phyloP scores from a whole-genome alignment of 192 early-diverging fungal genomes.

The Coemansia sp. region DNA sequence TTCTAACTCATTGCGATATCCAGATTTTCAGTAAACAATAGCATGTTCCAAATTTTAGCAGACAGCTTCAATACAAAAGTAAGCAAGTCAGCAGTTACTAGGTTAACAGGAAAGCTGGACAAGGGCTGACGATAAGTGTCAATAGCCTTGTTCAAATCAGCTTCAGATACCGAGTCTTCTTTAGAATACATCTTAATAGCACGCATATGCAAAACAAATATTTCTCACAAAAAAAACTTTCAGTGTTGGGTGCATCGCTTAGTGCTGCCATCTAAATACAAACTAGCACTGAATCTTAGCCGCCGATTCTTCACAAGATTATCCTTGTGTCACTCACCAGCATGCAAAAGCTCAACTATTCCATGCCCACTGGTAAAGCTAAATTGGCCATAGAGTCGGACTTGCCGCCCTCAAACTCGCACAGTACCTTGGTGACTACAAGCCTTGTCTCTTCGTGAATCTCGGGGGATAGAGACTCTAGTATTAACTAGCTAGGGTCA shows the following conservation, averaged over 20 bases:
- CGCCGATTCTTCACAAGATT: constrained; percentile 27
- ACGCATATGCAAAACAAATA: constrained; percentile 32
- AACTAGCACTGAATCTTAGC: constrained; percentile 16
- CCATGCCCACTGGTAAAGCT: constrained; percentile 15
- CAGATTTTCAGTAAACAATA: background rate
- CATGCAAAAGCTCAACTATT: constrained; percentile 51
- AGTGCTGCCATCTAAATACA: constrained; percentile 22
- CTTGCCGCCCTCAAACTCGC: constrained; percentile 37
- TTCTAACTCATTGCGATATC: constrained; percentile 11
- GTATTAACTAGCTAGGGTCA: constrained; percentile 42
- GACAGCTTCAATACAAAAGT: constrained; percentile 49
- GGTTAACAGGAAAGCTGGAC: constrained; percentile 34
- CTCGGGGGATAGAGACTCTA: constrained; percentile 39
- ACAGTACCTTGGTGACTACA: constrained; percentile 22
- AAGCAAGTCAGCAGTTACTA: constrained; percentile 46
- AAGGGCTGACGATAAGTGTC: constrained; percentile 46
- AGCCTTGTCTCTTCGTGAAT: constrained; percentile 49
- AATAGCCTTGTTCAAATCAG: constrained; percentile 39
- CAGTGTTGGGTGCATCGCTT: constrained; percentile 24
- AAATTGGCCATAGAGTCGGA: background rate
- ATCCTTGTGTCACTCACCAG: constrained; percentile 1
- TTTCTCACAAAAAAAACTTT: constrained; percentile 29
- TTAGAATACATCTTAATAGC: constrained; percentile 24
- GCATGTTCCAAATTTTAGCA: constrained; percentile 12
- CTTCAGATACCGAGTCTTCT: background rate